Conservation (phyloP, 768 basidiomycete genomes). For the Mycena rebaudengoi region DNA sequence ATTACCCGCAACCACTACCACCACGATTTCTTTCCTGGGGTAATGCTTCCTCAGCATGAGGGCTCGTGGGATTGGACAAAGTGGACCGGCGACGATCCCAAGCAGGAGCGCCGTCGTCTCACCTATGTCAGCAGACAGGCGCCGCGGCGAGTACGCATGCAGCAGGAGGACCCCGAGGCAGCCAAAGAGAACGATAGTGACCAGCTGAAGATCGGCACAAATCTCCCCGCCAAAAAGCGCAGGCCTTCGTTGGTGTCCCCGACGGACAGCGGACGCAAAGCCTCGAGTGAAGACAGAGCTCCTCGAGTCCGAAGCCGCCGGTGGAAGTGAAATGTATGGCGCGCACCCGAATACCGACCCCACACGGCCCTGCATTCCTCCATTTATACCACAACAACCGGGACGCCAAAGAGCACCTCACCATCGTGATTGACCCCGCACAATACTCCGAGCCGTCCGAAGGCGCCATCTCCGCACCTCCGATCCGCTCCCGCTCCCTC, state of each 20-base stretch:
- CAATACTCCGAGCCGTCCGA: constrained; percentile 68
- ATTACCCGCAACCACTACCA: constrained; percentile 88
- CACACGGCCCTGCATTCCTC: constrained; percentile 91
- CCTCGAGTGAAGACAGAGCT: constrained; percentile 34
- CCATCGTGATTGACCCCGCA: constrained; percentile 91
- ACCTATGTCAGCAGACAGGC: constrained; percentile 80
- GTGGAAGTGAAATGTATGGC: constrained; percentile 94
- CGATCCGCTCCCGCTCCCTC: constrained; percentile 82
- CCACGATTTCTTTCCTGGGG: constrained; percentile 78
- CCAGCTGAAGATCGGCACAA: constrained; percentile 48
- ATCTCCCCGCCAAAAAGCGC: constrained; percentile 48
- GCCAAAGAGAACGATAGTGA: constrained; percentile 69
- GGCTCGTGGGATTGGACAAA: constrained; percentile 68
- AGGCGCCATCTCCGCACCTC: constrained; percentile 49
- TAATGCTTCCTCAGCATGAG: constrained; percentile 60
- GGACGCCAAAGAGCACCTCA: constrained; percentile 95
- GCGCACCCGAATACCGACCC: constrained; percentile 96
- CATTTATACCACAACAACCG: constrained; percentile 94
- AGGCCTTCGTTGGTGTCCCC: constrained; percentile 42
- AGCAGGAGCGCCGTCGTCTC: constrained; percentile 54
- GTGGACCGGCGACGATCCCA: constrained; percentile 54
- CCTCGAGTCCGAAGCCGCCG: constrained; percentile 34
- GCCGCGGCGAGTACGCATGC: constrained; percentile 70
- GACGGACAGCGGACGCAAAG: constrained; percentile 35
- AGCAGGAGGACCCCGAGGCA: constrained; percentile 42